Base-by-base conservation (phyloP, 306 rosid species). In the Dalbergia cochinchinensis region DNA sequence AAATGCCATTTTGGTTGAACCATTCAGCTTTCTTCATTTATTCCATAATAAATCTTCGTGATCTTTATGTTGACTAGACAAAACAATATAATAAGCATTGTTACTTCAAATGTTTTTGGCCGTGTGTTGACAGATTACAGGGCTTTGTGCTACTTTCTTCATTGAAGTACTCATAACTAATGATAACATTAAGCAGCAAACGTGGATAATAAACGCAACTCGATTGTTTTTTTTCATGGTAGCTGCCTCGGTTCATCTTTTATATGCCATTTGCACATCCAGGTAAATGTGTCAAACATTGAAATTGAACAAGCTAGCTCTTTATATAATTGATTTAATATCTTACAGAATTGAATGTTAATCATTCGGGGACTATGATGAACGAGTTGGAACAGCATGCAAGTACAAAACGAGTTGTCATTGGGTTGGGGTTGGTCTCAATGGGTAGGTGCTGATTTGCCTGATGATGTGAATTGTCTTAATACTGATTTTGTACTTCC, bases 1-100 rank as follows among this genome's bases (percentile, higher is more conserved):
- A 77, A 90, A 90, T 66, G 93, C 97, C 33, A 88, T 94, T 90
- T 65, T 92, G 81, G 86, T 92, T 16, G 97, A 94, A 70, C 92
- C 98, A 0, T 73, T 91, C 92, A 88, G 86, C 92, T 51, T 88
- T 94, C 83, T 80, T 91, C 76, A 31, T 91, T 50, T 92, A 91
- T 83, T 88, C 76, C 22, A 48, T 85, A 55, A 26, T 76, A 81
- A 67, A 89, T 88, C 61, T 80, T 91, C 53, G 79, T 88, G 50
- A 88, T 92, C 84, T 94, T 88, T 80, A 91, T 94, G 94, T 76
- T 94, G 83, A 94, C 97, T 14, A 89, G 98, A 92, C 97, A 19
- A 91, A 89, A 79, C 94, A 18, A 26, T 26, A 26, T 26, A 26
- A 26, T 8, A 10, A 41, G 13, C 47, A 47, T 74, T n/a, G 35